A percentile compares a stretch with the other conserved stretches of the same genome.
Conservation (phyloP, 257 asterid genomes). For the Ballota nigra region DNA sequence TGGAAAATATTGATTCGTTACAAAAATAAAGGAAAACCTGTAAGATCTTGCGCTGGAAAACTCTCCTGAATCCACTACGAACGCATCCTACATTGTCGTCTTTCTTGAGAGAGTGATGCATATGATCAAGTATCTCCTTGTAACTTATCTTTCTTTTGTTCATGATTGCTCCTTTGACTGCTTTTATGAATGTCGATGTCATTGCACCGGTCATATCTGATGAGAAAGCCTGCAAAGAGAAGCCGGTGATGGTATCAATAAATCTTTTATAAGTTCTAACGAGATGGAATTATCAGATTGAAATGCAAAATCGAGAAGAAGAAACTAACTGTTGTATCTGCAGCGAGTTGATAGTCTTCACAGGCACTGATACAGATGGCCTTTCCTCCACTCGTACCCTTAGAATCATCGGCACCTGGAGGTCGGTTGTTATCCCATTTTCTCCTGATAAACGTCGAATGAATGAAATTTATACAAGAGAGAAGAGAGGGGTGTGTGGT, state of each 20-base stretch:
- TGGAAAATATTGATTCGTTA: neutral
- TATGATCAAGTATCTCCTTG: slow-evolving; percentile 39
- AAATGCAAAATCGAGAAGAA: neutral
- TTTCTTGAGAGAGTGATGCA: slow-evolving; percentile 41
- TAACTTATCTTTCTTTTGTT: slow-evolving; percentile 39
- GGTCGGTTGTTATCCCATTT: slow-evolving; percentile 51
- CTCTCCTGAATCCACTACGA: slow-evolving; percentile 32
- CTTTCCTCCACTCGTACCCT: slow-evolving; percentile 66
- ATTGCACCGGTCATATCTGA: slow-evolving; percentile 56
- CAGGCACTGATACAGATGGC: slow-evolving; percentile 79
- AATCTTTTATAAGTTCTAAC: neutral
- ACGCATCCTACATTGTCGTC: slow-evolving; percentile 33
- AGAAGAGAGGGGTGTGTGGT: neutral
- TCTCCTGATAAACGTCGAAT: slow-evolving; percentile 26
- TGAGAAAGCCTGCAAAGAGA: slow-evolving; percentile 48
- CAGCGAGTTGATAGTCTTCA: slow-evolving; percentile 71
- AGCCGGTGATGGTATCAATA: neutral
- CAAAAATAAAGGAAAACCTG: slow-evolving; percentile 42
- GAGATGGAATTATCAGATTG: neutral
- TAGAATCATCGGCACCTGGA: slow-evolving; percentile 14
- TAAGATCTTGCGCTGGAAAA: slow-evolving; percentile 47
- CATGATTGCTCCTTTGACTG: slow-evolving; percentile 34
- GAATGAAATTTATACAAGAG: neutral
- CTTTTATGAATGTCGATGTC: slow-evolving; percentile 59
- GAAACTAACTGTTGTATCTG: slow-evolving; percentile 62